Evolutionary conservation across 1,139 yeast genomes (phyloP).

Genomic region (Yamadazyma siamensis): DNA sequence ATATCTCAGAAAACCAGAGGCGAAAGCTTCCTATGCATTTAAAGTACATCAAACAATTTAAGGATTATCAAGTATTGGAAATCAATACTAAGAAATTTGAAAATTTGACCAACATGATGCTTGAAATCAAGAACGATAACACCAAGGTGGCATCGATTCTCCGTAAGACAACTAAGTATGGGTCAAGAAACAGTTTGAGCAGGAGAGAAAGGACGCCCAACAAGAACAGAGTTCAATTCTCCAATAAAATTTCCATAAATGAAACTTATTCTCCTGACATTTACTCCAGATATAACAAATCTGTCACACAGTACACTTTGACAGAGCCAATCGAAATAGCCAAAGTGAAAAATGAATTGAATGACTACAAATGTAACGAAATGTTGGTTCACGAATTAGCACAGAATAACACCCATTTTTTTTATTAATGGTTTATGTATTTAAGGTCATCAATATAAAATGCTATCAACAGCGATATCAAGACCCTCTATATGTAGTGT

Average conservation of each 20-base stretch:
- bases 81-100: slow-evolving; percentile 33
- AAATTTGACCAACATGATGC: slow-evolving; percentile 14
- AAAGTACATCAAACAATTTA: slow-evolving; percentile 38
- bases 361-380: slow-evolving; percentile 48
- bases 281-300: slow-evolving; percentile 52
- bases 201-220: slow-evolving; percentile 16
- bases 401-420: slow-evolving; percentile 51
- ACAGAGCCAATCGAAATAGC: slow-evolving; percentile 44
- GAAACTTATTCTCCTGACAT: slow-evolving; percentile 48
- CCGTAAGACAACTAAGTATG: slow-evolving; percentile 4
- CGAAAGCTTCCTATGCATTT: slow-evolving; percentile 35
- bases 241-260: slow-evolving; percentile 41
- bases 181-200: slow-evolving; percentile 11
- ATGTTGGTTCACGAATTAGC: slow-evolving; percentile 56
- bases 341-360: slow-evolving; percentile 49
- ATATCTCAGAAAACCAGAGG: slow-evolving; percentile 25
- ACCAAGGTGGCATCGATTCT: slow-evolving; percentile 8
- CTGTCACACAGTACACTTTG: slow-evolving; percentile 49
- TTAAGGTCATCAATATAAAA: too few species aligned
- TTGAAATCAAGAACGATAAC: slow-evolving; percentile 3
- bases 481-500: slow-evolving; percentile 86
- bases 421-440: too few species aligned
- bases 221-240: slow-evolving; percentile 33
- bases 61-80: slow-evolving; percentile 33
- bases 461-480: too few species aligned